These are phyloP conservation scores for Aspergillus alliaceus DNA, from an alignment of 2,329 filamentous ascomycete genomes.

Conservation along the genomic window DNA sequence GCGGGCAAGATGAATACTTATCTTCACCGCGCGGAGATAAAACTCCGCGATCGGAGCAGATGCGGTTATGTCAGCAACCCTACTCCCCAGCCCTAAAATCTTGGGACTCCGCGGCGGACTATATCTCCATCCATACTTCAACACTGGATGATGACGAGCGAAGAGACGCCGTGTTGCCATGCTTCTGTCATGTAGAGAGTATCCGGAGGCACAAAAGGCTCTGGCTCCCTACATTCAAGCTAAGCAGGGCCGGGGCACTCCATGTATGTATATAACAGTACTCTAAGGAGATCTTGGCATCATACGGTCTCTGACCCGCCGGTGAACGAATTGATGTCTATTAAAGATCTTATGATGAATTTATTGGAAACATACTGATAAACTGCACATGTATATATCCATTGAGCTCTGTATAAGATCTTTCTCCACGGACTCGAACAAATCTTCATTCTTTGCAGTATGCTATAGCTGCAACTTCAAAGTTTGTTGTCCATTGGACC, in stretches of 20 bases:
- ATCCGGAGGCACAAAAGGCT: no score
- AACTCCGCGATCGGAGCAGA: constrained; percentile 32
- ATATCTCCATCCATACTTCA: neutral
- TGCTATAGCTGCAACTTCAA: neutral
- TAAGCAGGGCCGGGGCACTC: neutral
- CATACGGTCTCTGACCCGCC: neutral
- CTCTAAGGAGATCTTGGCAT: neutral
- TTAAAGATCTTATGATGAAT: neutral
- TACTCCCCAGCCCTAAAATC: constrained; percentile 23
- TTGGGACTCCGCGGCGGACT: neutral
- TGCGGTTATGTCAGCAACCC: constrained; percentile 37
- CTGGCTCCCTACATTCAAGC: neutral
- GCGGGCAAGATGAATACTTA: constrained; percentile 17
- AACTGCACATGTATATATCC: neutral
- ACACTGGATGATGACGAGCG: neutral
- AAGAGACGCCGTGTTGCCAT: neutral
- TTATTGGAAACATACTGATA: neutral
- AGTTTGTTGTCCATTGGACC: neutral
- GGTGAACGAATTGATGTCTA: neutral
- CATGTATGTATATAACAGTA: neutral
- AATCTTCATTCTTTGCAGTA: neutral
- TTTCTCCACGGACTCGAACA: neutral
- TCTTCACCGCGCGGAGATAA: constrained; percentile 27
- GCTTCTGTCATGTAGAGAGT: neutral
- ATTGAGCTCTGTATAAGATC: neutral